These are phyloP conservation scores for Saccharomycopsis olivae DNA, from an alignment of 805 yeast genomes.

Conservation along the genomic window DNA sequence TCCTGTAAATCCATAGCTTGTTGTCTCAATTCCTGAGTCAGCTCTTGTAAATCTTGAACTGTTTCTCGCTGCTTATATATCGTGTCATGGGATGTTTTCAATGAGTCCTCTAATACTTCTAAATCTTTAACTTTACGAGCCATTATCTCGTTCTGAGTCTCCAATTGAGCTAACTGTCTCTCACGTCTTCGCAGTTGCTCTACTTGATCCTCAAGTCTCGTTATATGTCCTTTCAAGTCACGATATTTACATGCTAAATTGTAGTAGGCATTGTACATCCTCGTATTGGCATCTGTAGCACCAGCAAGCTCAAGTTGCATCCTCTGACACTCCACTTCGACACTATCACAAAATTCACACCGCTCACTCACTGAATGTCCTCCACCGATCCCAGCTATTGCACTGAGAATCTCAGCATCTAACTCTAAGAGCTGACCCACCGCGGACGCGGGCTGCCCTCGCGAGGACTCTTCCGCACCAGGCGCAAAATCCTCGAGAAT, in stretches of 20 bases:
- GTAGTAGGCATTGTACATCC: constrained; percentile 16
- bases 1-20: not conserved
- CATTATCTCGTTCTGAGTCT: not conserved
- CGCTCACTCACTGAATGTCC: too few relatives aligned
- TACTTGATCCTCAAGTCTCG: not conserved
- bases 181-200: not conserved
- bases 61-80: not conserved
- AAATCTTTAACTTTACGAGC: not conserved
- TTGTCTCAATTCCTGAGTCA: not conserved
- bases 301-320: constrained; percentile 8
- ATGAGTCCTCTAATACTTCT: constrained; percentile 2
- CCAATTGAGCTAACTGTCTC: not conserved
- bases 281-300: constrained; percentile 12
- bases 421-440: too few relatives aligned
- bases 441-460: too few relatives aligned
- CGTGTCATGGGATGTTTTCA: not conserved
- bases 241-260: constrained; percentile 13
- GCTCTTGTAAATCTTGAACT: not conserved
- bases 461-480: too few relatives aligned
- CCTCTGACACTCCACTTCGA: too few relatives aligned
- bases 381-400: too few relatives aligned
- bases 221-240: not conserved
- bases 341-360: too few relatives aligned
- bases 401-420: too few relatives aligned
- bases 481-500: constrained; percentile 6